phyloP scores from a whole-genome alignment of 192 early-diverging fungal genomes.

The Linnemannia exigua region DNA sequence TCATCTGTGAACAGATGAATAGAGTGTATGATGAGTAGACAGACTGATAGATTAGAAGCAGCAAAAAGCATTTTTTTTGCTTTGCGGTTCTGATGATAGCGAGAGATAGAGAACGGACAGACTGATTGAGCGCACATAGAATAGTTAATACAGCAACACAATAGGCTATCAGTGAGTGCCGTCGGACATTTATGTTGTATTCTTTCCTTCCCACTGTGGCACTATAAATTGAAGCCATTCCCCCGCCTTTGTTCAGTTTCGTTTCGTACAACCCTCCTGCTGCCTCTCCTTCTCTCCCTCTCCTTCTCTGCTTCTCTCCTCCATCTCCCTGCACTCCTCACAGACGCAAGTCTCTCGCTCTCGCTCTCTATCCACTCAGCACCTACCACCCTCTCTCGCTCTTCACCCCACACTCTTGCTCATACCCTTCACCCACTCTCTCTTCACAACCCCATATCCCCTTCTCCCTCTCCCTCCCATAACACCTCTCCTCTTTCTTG shows the following conservation, averaged over 20 bases:
- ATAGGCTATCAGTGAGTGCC: no score
- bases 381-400: not conserved
- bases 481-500: not conserved
- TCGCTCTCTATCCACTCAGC: not conserved
- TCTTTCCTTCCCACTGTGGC: not conserved
- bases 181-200: not conserved
- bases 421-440: not conserved
- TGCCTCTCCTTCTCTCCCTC: not conserved
- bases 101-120: no score
- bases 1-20: not conserved
- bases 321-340: no score
- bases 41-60: not conserved
- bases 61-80: no score
- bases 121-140: no score
- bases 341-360: not conserved
- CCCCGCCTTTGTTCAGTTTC: not conserved
- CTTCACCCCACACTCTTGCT: no score
- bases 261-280: not conserved
- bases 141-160: no score
- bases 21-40: not conserved
- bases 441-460: not conserved
- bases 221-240: not conserved
- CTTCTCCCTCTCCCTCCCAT: not conserved
- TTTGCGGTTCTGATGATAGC: no score
- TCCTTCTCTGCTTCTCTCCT: no score